Evolutionary conservation across 1,284 basidiomycete species (phyloP).

Genomic region (Apiotrichum brassicae): DNA sequence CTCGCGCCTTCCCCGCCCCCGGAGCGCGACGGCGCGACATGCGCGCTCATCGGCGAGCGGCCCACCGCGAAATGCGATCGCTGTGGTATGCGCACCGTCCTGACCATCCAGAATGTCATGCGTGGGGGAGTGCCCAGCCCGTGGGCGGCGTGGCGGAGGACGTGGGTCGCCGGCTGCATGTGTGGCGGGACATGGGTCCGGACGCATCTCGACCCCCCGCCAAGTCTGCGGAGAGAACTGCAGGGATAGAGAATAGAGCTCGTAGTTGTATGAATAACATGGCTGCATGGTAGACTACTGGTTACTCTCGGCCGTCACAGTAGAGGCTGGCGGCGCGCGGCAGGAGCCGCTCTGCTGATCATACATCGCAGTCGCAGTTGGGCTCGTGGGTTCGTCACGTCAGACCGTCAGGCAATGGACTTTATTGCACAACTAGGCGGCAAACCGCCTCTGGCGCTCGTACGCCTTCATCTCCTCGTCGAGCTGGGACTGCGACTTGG

Average conservation of each 20-base stretch:
- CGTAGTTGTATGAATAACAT: too few relatives aligned
- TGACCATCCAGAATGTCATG: constrained; percentile 8
- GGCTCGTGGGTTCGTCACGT: too few relatives aligned
- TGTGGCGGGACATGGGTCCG: constrained; percentile 37
- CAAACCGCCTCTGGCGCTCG: constrained; percentile 34
- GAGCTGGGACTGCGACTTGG: constrained; percentile 38
- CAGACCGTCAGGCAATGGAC: too few relatives aligned
- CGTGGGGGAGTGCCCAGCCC: constrained; percentile 3
- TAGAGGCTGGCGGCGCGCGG: too few relatives aligned
- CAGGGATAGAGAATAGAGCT: not conserved
- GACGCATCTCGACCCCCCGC: constrained; percentile 11
- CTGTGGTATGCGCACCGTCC: constrained; percentile 21
- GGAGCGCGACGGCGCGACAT: constrained; percentile 26
- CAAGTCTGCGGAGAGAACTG: not conserved
- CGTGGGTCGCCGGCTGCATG: constrained; percentile 19
- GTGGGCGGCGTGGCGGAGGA: constrained; percentile 19
- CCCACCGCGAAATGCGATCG: constrained; percentile 23
- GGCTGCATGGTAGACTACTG: too few relatives aligned
- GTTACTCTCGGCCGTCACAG: too few relatives aligned
- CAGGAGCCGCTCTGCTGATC: too few relatives aligned
- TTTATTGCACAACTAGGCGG: too few relatives aligned
- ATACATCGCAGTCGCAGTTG: too few relatives aligned
- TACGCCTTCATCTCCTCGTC: constrained; percentile 42
- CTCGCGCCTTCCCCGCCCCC: constrained; percentile 5
- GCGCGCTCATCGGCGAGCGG: constrained; percentile 15